Evolutionary conservation across 2,329 filamentous ascomycete genomes (phyloP).

Genomic region (Penicillium sp.): DNA sequence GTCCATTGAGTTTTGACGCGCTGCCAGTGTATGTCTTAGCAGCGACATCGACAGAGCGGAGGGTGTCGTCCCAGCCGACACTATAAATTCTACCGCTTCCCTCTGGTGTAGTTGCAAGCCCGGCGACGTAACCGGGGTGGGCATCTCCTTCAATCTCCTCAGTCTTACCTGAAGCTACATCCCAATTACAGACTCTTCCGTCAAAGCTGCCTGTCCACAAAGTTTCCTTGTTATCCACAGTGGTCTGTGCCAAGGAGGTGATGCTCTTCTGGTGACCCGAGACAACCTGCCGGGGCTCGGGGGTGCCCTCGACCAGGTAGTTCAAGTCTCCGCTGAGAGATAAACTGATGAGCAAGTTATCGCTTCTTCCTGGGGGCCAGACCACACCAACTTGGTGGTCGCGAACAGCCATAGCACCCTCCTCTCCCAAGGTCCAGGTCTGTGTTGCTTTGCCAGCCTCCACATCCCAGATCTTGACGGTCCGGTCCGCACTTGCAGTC

Average conservation of each 20-base stretch:
- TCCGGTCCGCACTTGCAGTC: slow-evolving; percentile 91
- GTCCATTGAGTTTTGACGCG: slow-evolving; percentile 65
- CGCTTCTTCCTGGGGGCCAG: slow-evolving; percentile 76
- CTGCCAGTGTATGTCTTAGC: slow-evolving; percentile 72
- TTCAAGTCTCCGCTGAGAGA: slow-evolving; percentile 86
- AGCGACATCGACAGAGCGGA: slow-evolving; percentile 73
- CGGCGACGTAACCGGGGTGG: slow-evolving; percentile 82
- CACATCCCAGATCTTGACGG: slow-evolving; percentile 89
- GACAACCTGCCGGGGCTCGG: slow-evolving; percentile 67
- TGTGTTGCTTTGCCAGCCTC: slow-evolving; percentile 74
- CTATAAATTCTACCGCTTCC: slow-evolving; percentile 67
- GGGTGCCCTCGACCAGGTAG: slow-evolving; percentile 73
- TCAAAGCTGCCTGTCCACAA: slow-evolving; percentile 92
- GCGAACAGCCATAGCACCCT: slow-evolving; percentile 66
- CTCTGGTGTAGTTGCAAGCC: slow-evolving; percentile 60
- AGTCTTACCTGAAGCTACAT: slow-evolving; percentile 66
- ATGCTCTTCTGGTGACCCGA: slow-evolving; percentile 90
- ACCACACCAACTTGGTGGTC: slow-evolving; percentile 95
- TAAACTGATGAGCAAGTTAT: slow-evolving; percentile 85
- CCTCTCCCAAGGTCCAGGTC: slow-evolving; percentile 79
- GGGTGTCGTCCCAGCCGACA: slow-evolving; percentile 89
- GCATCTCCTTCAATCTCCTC: slow-evolving; percentile 72
- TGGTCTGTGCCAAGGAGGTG: slow-evolving; percentile 66
- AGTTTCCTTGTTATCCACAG: slow-evolving; percentile 53
- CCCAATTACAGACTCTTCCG: slow-evolving; percentile 81